Evolutionary conservation across 2,329 filamentous ascomycete genomes (phyloP).

Genomic region (Aspergillus nomiae): DNA sequence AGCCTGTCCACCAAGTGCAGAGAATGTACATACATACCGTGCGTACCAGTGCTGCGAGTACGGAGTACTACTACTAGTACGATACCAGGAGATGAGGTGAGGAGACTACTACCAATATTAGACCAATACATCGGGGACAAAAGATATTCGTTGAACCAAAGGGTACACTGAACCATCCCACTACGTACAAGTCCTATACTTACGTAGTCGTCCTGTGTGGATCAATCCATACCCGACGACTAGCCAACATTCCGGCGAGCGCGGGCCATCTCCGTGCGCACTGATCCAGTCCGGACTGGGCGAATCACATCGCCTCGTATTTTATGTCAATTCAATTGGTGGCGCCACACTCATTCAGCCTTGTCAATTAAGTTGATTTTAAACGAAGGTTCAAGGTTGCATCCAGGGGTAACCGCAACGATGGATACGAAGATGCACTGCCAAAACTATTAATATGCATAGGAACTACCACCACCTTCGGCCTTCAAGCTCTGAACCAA

Average conservation of each 20-base stretch:
- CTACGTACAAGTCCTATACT: not conserved
- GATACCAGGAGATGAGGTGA: not conserved
- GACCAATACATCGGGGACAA: not conserved
- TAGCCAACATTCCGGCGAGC: not conserved
- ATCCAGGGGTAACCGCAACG: not conserved
- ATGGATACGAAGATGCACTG: not conserved
- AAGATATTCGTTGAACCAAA: not conserved
- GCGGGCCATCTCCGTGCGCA: not conserved
- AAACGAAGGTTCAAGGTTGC: not conserved
- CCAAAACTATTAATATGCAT: not conserved
- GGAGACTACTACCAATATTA: not conserved
- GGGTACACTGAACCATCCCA: not conserved
- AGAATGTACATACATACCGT: no score
- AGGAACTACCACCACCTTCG: not conserved
- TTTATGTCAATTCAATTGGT: not conserved
- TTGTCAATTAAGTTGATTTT: not conserved
- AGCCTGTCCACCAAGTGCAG: no score
- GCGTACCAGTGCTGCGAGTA: no score
- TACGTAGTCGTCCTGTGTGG: not conserved
- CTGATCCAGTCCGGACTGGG: not conserved
- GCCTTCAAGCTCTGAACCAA: not conserved
- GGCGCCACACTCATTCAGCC: not conserved
- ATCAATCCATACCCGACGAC: not conserved
- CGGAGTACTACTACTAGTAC: no score
- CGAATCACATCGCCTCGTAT: not conserved